Base-by-base conservation (phyloP, 2,329 filamentous ascomycete genomes). In the Teratosphaeria pseudoeucalypti region DNA sequence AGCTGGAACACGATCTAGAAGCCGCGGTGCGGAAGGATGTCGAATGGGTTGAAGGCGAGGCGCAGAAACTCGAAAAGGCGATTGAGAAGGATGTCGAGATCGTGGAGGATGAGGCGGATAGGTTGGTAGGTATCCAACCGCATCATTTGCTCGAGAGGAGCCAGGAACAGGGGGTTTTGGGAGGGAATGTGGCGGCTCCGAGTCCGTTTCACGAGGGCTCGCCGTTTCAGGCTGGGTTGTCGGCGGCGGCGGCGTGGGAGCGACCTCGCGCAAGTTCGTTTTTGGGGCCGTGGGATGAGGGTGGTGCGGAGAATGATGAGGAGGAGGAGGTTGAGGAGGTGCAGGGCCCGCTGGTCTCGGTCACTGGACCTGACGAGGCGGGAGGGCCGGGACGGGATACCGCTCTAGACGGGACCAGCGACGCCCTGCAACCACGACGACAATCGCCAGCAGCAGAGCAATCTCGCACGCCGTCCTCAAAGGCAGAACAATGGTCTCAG, bases 401-500 rank as follows among this genome's bases (percentile, higher is more conserved):
- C n/a, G 34, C 10, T n/a, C 54, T 61, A n/a, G 59, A 64, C 43
- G 63, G 62, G 26, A 47, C 57, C 19, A 49, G 54, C 23, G 32
- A 14, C 12, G 56, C 62, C 12, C 19, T 49, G 4, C 43, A 49
- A 19, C 3, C 43, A 49, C 43, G 9, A 47, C 43, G 7, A n/a
- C 43, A 49, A 7, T 7, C 7, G 29, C 29, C 29, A 6, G 5
- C 29, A 3, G 29, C 4, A 7, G 34, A 58, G 34, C 16, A 11
- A 26, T 23, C 23, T 6, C 37, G 23, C 10, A 27, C 54, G 34
- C 14, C 59, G 1, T 10, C 52, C 6, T 63, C 59, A 29, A 63
- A 63, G 56, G 64, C 65, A 7, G 61, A 66, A 34, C 27, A 54
- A 14, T 67, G 60, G 60, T 64, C 63, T 9, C 57, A 59, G 23